These are phyloP conservation scores for Acarospora socialis DNA, from an alignment of 2,329 filamentous ascomycete genomes.

Conservation along the genomic window DNA sequence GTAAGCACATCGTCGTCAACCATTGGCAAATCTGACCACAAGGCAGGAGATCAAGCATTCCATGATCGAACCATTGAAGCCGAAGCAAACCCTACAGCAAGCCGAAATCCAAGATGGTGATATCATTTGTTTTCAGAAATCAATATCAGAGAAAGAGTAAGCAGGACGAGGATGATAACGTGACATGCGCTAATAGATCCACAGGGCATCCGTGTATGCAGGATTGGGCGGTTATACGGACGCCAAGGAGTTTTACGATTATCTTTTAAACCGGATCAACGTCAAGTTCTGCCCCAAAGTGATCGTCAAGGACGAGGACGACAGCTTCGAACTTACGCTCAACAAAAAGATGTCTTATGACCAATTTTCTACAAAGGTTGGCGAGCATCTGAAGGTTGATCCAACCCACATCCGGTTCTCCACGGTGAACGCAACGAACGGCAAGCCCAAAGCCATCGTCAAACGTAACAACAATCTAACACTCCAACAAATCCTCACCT, in stretches of 20 bases:
- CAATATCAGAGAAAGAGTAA: slow-evolving; percentile 36
- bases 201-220: slow-evolving; percentile 22
- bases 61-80: slow-evolving; percentile 92
- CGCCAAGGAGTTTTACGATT: slow-evolving; percentile 82
- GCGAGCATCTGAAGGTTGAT: slow-evolving; percentile 58
- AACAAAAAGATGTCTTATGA: slow-evolving; percentile 88
- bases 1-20: slow-evolving; percentile 23
- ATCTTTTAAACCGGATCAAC: slow-evolving; percentile 67
- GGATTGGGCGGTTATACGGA: slow-evolving; percentile 41
- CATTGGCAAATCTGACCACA: slow-evolving; percentile 13
- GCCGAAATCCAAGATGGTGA: slow-evolving; percentile 96
- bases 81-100: slow-evolving; percentile 73
- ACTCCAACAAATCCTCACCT: slow-evolving; percentile 64
- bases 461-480: slow-evolving; percentile 53
- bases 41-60: slow-evolving; percentile 78
- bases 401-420: slow-evolving; percentile 84
- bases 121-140: slow-evolving; percentile 83
- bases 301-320: slow-evolving; percentile 36
- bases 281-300: slow-evolving; percentile 62
- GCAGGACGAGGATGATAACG: neutral
- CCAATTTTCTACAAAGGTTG: slow-evolving; percentile 69
- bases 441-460: slow-evolving; percentile 63
- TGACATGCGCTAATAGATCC: no score
- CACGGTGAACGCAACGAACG: slow-evolving; percentile 62
- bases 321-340: slow-evolving; percentile 60